These are phyloP conservation scores for Candida manassasensis DNA, from an alignment of 805 yeast species.

Conservation along the genomic window DNA sequence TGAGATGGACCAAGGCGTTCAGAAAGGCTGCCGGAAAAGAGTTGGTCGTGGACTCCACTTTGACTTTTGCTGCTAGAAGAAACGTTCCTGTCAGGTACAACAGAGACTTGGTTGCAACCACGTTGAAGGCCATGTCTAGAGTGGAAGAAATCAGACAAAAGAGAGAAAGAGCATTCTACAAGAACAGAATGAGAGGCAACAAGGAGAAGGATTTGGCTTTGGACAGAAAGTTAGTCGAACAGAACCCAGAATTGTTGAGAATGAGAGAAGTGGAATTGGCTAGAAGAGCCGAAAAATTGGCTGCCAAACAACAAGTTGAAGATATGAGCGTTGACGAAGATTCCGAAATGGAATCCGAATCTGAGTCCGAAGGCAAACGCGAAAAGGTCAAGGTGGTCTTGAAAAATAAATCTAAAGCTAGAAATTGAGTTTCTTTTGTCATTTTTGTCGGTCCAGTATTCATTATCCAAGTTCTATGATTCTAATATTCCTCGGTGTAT, in stretches of 20 bases:
- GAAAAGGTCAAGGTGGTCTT: slow-evolving; percentile 54
- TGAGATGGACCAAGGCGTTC: slow-evolving; percentile 98
- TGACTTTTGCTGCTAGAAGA: slow-evolving; percentile 95
- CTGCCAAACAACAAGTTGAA: slow-evolving; percentile 51
- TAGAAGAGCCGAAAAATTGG: slow-evolving; percentile 65
- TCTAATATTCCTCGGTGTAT: slow-evolving; percentile 3
- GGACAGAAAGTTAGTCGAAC: slow-evolving; percentile 84
- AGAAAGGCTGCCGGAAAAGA: slow-evolving; percentile 99
- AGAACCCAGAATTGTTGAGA: slow-evolving; percentile 82
- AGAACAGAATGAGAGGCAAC: slow-evolving; percentile 98
- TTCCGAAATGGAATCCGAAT: slow-evolving; percentile 41
- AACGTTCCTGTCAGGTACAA: slow-evolving; percentile 97
- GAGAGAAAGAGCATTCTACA: slow-evolving; percentile 97
- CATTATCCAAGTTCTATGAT: background rate
- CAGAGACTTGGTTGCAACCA: slow-evolving; percentile 91
- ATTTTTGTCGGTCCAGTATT: background rate
- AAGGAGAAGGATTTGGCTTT: slow-evolving; percentile 78
- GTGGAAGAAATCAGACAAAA: slow-evolving; percentile 92
- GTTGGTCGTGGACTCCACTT: slow-evolving; percentile 93
- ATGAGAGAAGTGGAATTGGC: slow-evolving; percentile 91
- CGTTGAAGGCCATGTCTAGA: slow-evolving; percentile 92
- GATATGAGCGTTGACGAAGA: slow-evolving; percentile 39
- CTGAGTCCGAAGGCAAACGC: slow-evolving; percentile 42
- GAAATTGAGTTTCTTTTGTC: slow-evolving; percentile 4
- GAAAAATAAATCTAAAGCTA: slow-evolving; percentile 54